A percentile compares a stretch with the other conserved stretches of the same genome.
Evolutionary conservation across 805 yeast species (phyloP).

Genomic region (Suhomyces kilbournensis): DNA sequence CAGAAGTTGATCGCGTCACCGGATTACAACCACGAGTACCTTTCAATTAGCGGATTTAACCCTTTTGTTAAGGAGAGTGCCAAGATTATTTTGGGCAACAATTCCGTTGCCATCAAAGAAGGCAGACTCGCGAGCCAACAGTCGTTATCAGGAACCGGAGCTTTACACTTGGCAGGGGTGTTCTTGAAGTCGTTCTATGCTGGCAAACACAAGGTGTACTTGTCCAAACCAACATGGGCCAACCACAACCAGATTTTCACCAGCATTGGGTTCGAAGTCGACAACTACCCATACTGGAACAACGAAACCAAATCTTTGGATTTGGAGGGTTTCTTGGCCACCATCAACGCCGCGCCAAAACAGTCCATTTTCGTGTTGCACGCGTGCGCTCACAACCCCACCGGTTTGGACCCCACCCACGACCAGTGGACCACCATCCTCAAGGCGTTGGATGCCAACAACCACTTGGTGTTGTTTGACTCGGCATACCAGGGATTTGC

Average conservation of each 20-base stretch:
- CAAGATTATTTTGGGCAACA: constrained; percentile 64
- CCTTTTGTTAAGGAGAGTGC: constrained; percentile 70
- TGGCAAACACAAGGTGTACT: constrained; percentile 50
- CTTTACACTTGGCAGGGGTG: constrained; percentile 82
- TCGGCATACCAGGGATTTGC: constrained; percentile 98
- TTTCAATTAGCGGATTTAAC: constrained; percentile 75
- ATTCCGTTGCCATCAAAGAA: constrained; percentile 51
- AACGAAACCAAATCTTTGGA: constrained; percentile 65
- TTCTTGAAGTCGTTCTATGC: constrained; percentile 55
- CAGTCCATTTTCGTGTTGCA: constrained; percentile 84
- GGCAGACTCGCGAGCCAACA: constrained; percentile 61
- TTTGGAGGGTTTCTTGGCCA: constrained; percentile 59
- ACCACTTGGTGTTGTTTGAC: constrained; percentile 84
- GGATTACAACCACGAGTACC: constrained; percentile 79
- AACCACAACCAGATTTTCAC: constrained; percentile 86
- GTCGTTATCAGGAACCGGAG: constrained; percentile 85
- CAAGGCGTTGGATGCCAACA: constrained; percentile 52
- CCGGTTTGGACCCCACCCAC: constrained; percentile 88
- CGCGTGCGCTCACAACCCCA: constrained; percentile 97
- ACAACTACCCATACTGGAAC: constrained; percentile 85
- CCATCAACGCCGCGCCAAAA: constrained; percentile 63
- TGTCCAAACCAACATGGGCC: constrained; percentile 96
- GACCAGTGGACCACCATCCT: constrained; percentile 78
- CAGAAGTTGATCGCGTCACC: constrained; percentile 54
- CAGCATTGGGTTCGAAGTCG: constrained; percentile 63